Evolutionary conservation across 805 yeast species (phyloP).

Genomic region (Barnettozyma californica): DNA sequence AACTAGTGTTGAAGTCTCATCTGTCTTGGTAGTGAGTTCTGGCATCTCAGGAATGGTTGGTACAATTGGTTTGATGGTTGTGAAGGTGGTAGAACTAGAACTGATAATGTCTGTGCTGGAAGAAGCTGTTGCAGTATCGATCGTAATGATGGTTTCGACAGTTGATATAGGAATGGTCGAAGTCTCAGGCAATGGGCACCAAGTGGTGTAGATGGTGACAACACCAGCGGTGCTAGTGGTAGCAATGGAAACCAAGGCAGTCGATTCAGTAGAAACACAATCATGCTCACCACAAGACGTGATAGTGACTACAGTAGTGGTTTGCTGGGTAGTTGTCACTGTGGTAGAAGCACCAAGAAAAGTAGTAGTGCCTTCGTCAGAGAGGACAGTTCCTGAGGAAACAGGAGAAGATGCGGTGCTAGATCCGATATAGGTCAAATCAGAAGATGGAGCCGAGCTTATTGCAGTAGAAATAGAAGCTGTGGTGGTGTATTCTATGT

Average conservation of each 20-base stretch:
- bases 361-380: neutral
- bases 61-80: neutral
- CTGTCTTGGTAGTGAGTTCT: neutral
- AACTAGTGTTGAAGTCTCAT: conserved; percentile 13
- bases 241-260: conserved; percentile 2
- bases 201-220: neutral
- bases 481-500: neutral
- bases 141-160: neutral
- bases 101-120: neutral
- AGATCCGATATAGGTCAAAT: neutral
- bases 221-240: neutral
- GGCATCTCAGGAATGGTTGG: neutral
- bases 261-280: neutral
- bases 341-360: neutral
- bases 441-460: neutral
- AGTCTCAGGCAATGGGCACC: conserved; percentile 13
- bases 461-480: neutral
- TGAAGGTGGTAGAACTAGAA: neutral
- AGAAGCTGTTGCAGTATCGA: neutral
- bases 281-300: conserved; percentile 26
- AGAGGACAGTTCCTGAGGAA: neutral
- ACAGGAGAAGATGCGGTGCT: neutral
- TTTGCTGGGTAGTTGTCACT: conserved; percentile 16
- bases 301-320: conserved; percentile 18
- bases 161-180: neutral